A percentile compares a stretch with the other conserved stretches of the same genome.
phyloP scores from a whole-genome alignment of 1,284 basidiomycete genomes.

The Cryptococcus hybrid region DNA sequence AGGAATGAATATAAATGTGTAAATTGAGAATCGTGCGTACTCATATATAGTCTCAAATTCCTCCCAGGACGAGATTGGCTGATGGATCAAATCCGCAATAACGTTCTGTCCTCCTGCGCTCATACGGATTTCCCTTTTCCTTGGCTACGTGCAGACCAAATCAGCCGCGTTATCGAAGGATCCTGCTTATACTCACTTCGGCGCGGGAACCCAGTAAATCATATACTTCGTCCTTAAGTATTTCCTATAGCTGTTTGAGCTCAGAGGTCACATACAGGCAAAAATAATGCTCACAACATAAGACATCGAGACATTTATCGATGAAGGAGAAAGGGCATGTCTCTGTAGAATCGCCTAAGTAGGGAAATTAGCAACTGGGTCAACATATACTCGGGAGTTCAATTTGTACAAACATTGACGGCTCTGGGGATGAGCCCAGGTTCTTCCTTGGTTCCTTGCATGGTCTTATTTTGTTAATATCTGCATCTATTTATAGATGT shows the following conservation, averaged over 20 bases:
- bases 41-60: slow-evolving; percentile 66
- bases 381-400: not conserved
- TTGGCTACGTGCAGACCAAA: slow-evolving; percentile 54
- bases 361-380: not conserved
- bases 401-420: slow-evolving; percentile 55
- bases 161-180: slow-evolving; percentile 61
- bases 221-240: slow-evolving; percentile 81
- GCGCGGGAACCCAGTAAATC: slow-evolving; percentile 60
- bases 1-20: too few species aligned
- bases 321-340: slow-evolving; percentile 50
- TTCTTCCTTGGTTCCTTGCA: slow-evolving; percentile 67
- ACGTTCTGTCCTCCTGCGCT: slow-evolving; percentile 71
- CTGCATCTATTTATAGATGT: not conserved
- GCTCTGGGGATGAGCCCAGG: slow-evolving; percentile 78
- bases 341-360: slow-evolving; percentile 57
- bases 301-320: slow-evolving; percentile 57
- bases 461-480: slow-evolving; percentile 56
- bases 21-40: slow-evolving; percentile 51
- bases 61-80: slow-evolving; percentile 55
- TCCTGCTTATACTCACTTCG: slow-evolving; percentile 55
- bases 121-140: slow-evolving; percentile 75
- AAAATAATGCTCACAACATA: slow-evolving; percentile 57
- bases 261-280: slow-evolving; percentile 32
- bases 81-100: slow-evolving; percentile 64
- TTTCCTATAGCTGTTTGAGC: slow-evolving; percentile 53